A percentile compares a stretch with the other conserved stretches of the same genome.
Conservation (phyloP, 2,329 filamentous ascomycete species). For the Shiraia bambusicola region DNA sequence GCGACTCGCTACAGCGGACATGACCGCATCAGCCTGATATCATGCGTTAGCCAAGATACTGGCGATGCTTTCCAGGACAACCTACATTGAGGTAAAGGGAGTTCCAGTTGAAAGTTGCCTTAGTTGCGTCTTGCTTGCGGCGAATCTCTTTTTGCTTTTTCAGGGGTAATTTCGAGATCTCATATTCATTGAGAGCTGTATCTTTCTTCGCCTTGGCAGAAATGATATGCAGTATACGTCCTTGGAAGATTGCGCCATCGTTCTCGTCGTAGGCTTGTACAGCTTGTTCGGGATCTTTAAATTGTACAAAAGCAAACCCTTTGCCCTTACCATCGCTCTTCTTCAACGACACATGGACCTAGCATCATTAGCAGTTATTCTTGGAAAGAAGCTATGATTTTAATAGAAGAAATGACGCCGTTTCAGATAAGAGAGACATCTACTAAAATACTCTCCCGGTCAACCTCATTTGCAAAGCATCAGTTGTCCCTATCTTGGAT, state of each 20-base stretch:
- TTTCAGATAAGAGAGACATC: slow-evolving; percentile 94
- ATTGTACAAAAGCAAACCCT: slow-evolving; percentile 88
- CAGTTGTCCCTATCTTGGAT: slow-evolving; percentile 98
- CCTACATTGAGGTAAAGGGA: slow-evolving; percentile 95
- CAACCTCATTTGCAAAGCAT: slow-evolving; percentile 90
- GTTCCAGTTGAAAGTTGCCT: slow-evolving; percentile 92
- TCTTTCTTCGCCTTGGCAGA: slow-evolving; percentile 81
- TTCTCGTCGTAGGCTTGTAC: slow-evolving; percentile 75
- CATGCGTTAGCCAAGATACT: not conserved
- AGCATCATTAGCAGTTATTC: slow-evolving; percentile 25
- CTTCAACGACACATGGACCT: slow-evolving; percentile 86
- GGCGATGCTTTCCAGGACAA: not conserved
- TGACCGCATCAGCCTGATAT: slow-evolving; percentile 72
- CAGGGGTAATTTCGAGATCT: slow-evolving; percentile 84
- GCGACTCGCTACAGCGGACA: slow-evolving; percentile 82
- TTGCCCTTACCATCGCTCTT: slow-evolving; percentile 71
- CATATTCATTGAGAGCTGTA: slow-evolving; percentile 80
- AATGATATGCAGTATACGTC: slow-evolving; percentile 86
- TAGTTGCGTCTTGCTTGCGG: slow-evolving; percentile 76
- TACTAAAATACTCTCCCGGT: slow-evolving; percentile 98
- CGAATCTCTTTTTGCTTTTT: slow-evolving; percentile 93
- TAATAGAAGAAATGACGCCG: slow-evolving; percentile 20
- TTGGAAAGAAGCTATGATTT: not conserved
- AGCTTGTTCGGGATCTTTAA: slow-evolving; percentile 69
- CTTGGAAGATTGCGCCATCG: slow-evolving; percentile 88